phyloP scores from a whole-genome alignment of 2,329 filamentous ascomycete genomes.

The Zalaria sp. region DNA sequence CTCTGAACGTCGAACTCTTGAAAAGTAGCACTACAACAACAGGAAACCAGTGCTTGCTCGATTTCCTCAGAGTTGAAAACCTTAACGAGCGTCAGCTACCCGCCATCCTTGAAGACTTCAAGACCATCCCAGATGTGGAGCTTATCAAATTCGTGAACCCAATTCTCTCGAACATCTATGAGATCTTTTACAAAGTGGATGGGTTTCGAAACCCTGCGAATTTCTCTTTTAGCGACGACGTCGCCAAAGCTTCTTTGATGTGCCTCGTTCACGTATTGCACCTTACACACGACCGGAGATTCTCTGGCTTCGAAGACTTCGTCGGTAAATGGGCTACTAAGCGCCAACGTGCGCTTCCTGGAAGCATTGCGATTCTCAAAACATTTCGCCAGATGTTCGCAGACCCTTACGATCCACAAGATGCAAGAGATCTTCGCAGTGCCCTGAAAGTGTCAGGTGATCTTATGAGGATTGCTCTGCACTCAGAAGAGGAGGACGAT shows the following conservation, averaged over 20 bases:
- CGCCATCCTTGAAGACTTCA: constrained; percentile 62
- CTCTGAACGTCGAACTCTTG: constrained; percentile 67
- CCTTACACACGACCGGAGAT: constrained; percentile 7
- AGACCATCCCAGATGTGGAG: constrained; percentile 94
- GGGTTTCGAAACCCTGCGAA: neutral
- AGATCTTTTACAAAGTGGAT: constrained; percentile 3
- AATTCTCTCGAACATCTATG: constrained; percentile 2
- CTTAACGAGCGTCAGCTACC: constrained; percentile 38
- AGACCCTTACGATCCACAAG: constrained; percentile 7
- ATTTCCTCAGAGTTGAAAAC: constrained; percentile 3
- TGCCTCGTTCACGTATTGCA: constrained; percentile 5
- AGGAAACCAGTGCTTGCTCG: constrained; percentile 38
- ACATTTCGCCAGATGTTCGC: constrained; percentile 5
- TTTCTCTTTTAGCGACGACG: constrained; percentile 1
- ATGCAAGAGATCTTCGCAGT: constrained; percentile 7
- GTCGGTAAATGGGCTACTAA: constrained; percentile 5
- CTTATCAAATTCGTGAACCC: constrained; percentile 76
- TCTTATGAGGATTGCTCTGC: constrained; percentile 4
- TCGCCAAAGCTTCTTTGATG: constrained; percentile 5
- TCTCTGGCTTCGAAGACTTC: constrained; percentile 4
- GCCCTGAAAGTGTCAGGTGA: constrained; percentile 7
- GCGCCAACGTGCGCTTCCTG: constrained; percentile 5
- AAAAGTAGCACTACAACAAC: constrained; percentile 92
- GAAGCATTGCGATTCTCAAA: constrained; percentile 4
- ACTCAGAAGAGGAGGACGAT: neutral